These are phyloP conservation scores for Venturia nashicola DNA, from an alignment of 2,329 filamentous ascomycete genomes.

Conservation along the genomic window DNA sequence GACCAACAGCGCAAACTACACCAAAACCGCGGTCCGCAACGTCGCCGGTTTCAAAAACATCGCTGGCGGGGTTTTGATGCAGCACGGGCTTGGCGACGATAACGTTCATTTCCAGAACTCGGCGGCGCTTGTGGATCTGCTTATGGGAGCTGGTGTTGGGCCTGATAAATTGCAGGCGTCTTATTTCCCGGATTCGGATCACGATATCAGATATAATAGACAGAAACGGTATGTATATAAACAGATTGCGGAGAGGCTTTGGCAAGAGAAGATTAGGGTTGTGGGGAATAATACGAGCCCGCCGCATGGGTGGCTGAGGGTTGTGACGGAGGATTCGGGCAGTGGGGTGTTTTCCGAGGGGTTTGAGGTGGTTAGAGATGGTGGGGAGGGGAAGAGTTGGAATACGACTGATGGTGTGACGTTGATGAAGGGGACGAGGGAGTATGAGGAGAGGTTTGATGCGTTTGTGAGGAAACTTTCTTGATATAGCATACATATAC, in stretches of 20 bases:
- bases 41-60: slow-evolving; percentile 50
- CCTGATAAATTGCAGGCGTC: slow-evolving; percentile 51
- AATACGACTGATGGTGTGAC: background rate
- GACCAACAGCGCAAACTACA: slow-evolving; percentile 48
- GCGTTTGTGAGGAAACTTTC: background rate
- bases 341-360: background rate
- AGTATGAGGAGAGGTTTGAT: background rate
- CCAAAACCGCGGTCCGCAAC: slow-evolving; percentile 45
- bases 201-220: slow-evolving; percentile 47
- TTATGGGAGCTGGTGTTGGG: slow-evolving; percentile 46
- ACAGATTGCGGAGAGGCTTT: slow-evolving; percentile 48
- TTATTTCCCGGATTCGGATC: slow-evolving; percentile 54
- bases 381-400: background rate
- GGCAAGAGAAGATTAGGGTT: slow-evolving; percentile 39
- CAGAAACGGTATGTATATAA: slow-evolving; percentile 47
- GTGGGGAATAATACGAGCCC: background rate
- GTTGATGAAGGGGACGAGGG: background rate
- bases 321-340: background rate
- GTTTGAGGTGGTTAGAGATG: background rate
- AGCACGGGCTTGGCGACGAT: slow-evolving; percentile 57
- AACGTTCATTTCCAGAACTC: slow-evolving; percentile 61
- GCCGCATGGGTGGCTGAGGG: background rate
- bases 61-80: slow-evolving; percentile 46
- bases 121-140: slow-evolving; percentile 47
- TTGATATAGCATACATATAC: too few species aligned